phyloP scores from a whole-genome alignment of 169 alveolate species.

The Plasmodium blacklocki region DNA sequence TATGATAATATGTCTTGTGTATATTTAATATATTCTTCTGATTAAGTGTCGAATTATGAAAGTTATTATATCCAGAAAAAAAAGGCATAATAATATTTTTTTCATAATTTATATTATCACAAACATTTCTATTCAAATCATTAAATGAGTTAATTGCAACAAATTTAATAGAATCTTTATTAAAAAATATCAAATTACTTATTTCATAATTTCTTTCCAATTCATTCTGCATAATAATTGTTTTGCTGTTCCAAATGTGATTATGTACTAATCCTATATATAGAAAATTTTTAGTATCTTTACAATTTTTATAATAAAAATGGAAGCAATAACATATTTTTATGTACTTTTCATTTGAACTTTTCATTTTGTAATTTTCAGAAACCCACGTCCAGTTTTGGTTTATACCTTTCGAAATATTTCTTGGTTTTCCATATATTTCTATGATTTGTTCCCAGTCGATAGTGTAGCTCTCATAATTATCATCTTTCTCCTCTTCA shows the following conservation, averaged over 20 bases:
- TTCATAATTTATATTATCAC: slow-evolving; percentile 18
- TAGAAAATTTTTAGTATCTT: slow-evolving; percentile 22
- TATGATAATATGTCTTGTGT: slow-evolving; percentile 22
- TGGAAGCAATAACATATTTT: slow-evolving; percentile 71
- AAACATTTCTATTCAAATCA: slow-evolving; percentile 28
- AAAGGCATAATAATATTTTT: slow-evolving; percentile 21
- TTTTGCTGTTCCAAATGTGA: slow-evolving; percentile 4
- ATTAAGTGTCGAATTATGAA: slow-evolving; percentile 8
- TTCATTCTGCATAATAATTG: neutral
- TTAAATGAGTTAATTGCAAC: slow-evolving; percentile 43
- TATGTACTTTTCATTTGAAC: slow-evolving; percentile 14
- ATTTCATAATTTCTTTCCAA: slow-evolving; percentile 12
- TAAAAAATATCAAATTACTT: slow-evolving; percentile 19
- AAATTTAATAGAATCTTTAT: slow-evolving; percentile 46
- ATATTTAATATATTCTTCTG: slow-evolving; percentile 12
- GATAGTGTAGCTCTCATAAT: neutral
- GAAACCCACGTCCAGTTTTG: slow-evolving; percentile 54
- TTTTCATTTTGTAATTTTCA: slow-evolving; percentile 44
- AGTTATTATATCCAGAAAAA: neutral
- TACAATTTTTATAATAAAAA: slow-evolving; percentile 32
- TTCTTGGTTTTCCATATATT: slow-evolving; percentile 58
- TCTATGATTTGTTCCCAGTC: slow-evolving; percentile 50
- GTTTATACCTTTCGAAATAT: slow-evolving; percentile 43
- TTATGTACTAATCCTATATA: slow-evolving; percentile 50
- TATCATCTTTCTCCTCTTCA: too few relatives aligned